Percentiles rank a stretch among this genome's conserved stretches.
These are phyloP conservation scores for Volvariella volvacea DNA, from an alignment of 1,284 basidiomycete genomes.

Conservation along the genomic window DNA sequence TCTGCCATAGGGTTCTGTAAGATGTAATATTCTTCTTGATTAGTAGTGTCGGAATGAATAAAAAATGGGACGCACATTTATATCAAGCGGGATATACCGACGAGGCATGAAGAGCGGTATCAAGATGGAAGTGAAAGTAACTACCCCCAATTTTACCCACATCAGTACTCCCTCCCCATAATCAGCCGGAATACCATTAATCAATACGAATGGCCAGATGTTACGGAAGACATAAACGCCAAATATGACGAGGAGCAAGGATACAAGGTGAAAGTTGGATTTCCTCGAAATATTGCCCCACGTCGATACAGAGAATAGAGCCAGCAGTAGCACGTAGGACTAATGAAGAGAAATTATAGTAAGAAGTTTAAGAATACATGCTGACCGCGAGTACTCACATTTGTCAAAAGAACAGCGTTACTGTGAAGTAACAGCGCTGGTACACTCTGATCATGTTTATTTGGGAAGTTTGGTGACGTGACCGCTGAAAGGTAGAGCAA, in stretches of 20 bases:
- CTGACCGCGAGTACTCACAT: no score
- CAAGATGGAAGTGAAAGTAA: slow-evolving; percentile 6
- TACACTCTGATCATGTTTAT: no score
- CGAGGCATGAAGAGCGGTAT: slow-evolving; percentile 22
- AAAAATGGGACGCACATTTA: slow-evolving; percentile 17
- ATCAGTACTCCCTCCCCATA: neutral
- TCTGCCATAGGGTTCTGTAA: slow-evolving; percentile 24
- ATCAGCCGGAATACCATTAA: neutral
- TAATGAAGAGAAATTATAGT: no score
- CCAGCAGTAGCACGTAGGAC: no score
- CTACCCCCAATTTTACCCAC: neutral
- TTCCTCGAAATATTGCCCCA: neutral
- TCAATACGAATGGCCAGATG: neutral
- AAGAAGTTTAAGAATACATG: no score
- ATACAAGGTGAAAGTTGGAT: neutral
- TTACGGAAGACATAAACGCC: neutral
- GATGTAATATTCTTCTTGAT: no score
- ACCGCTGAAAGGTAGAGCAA: no score
- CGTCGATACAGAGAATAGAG: no score
- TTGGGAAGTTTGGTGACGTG: no score
- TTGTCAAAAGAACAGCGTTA: no score
- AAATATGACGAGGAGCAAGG: neutral
- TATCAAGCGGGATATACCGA: slow-evolving; percentile 21
- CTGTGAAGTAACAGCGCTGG: neutral
- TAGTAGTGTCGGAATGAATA: neutral